Base-by-base conservation (phyloP, 257 asterid species). In the Plantago elongata region DNA sequence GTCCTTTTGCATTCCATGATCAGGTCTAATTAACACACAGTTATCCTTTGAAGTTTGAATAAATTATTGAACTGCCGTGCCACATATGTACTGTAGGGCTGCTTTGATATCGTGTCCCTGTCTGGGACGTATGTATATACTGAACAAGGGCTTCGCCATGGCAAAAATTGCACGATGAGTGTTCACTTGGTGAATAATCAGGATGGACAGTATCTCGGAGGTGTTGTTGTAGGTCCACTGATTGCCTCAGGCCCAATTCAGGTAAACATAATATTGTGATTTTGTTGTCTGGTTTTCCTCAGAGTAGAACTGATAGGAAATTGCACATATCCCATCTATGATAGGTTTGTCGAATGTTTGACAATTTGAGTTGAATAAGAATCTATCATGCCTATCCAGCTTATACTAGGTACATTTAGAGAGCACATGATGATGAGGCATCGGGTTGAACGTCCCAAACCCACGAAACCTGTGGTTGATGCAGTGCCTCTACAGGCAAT, bases 51-150 rank as follows among this genome's bases (percentile, higher is more conserved):
- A 22, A 2, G 1, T 22, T 22, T 22, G 27, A 22, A 2, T 22
- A 22, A 22, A 1, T 22, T 22, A 22, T 22, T 22, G 27, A 22
- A 22, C 27, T 22, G 1, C 2, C 27, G 27, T 22, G 27, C 27
- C 27, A 22, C 27, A 22, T 22, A 30, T 10, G 40, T 50, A 13
- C n/a, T 11, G 45, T 45, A 73, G 84, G 81, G 79, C 7, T 55
- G 65, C 4, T 73, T 61, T 3, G 54, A 51, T 5, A 70, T 79
- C 9, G 66, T 79, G 1, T 38, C 60, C 3, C 65, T 79, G 18
- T 67, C 46, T 4, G 84, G 84, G 2, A 73, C 84, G 1, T 75
- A 70, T 63, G 73, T 75, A 0, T 73, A 70, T 22, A 68, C 65
- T 2, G 75, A 62, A 1, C 54, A 54, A 16, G 37, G 71, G 30